Evolutionary conservation across 257 asterid species (phyloP), one percentile per base, ranked within the genome.

Genomic region (Ballota nigra): DNA sequence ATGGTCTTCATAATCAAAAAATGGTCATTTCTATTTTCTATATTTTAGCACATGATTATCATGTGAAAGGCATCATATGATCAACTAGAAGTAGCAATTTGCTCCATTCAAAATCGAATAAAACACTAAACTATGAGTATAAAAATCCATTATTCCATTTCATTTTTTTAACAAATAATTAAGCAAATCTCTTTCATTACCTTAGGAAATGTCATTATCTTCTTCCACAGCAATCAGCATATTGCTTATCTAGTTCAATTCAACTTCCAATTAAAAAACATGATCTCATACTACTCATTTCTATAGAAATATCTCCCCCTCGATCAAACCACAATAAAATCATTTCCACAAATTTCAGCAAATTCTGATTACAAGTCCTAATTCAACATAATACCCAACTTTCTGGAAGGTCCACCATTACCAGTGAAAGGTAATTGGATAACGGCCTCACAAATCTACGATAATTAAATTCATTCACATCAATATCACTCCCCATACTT

Each of bases 201-300:
- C 6, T 15, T 3, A 13, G 49, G 19, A 18, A 43, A 43, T 19
- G 18, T 1, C 36, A 18, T 67, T 60, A 71, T 56, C 58, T 40
- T 68, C 65, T 11, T 51, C 63, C 51, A 20, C 74, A 1, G 45
- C 73, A 10, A 11, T 29, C 74, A 3, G 47, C 74, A 6, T 22
- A 49, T 58, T 7, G 11, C 24, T 13, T 41, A 41, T 13, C 52
- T 49, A 49, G 36, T 8, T 9, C 52, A 28, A 56, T 53, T 43
- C 9, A 36, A 58, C 47, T 41, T 64, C 45, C 43, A 9, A 18
- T 20, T 45, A 2, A 55, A 20, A 49, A 49, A 13, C 22, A 28
- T 6, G 29, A n/a, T 62, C 29, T 58, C 13, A 33, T 55, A 34
- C 8, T 36, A 20, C 52, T 28, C 20, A 11, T 8, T 31, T 24